These are phyloP conservation scores for Nadsonia commutata DNA, from an alignment of 1,139 yeast species.

Conservation along the genomic window DNA sequence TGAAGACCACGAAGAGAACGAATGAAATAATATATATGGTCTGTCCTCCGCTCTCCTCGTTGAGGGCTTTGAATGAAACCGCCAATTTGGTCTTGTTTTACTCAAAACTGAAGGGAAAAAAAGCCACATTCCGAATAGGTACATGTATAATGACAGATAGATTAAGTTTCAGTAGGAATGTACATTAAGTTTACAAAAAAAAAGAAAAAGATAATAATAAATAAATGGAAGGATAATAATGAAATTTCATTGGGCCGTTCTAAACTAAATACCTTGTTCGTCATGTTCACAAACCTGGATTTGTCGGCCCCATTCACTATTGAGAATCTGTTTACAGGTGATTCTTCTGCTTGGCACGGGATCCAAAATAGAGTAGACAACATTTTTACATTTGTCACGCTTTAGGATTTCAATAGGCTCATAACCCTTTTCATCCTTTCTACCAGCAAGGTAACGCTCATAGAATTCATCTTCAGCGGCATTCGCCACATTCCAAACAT, in stretches of 20 bases:
- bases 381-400: slow-evolving; percentile 74
- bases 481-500: slow-evolving; percentile 78
- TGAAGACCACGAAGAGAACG: too few species aligned
- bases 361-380: slow-evolving; percentile 79
- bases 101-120: too few species aligned
- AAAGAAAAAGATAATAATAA: neutral
- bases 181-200: neutral
- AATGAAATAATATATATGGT: too few species aligned
- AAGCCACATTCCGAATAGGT: too few species aligned
- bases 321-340: slow-evolving; percentile 74
- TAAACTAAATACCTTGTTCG: slow-evolving; percentile 19
- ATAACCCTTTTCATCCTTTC: slow-evolving; percentile 73
- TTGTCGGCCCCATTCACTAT: slow-evolving; percentile 93
- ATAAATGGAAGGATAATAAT: neutral
- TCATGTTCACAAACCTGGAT: slow-evolving; percentile 67
- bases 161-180: neutral
- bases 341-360: slow-evolving; percentile 79
- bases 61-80: too few species aligned
- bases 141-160: too few species aligned
- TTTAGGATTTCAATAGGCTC: slow-evolving; percentile 79
- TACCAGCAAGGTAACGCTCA: slow-evolving; percentile 51
- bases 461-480: slow-evolving; percentile 65
- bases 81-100: too few species aligned
- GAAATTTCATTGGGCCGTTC: neutral
- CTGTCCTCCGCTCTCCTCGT: too few species aligned